phyloP scores from a whole-genome alignment of 331 rosid species.

The Quercus phellos region DNA sequence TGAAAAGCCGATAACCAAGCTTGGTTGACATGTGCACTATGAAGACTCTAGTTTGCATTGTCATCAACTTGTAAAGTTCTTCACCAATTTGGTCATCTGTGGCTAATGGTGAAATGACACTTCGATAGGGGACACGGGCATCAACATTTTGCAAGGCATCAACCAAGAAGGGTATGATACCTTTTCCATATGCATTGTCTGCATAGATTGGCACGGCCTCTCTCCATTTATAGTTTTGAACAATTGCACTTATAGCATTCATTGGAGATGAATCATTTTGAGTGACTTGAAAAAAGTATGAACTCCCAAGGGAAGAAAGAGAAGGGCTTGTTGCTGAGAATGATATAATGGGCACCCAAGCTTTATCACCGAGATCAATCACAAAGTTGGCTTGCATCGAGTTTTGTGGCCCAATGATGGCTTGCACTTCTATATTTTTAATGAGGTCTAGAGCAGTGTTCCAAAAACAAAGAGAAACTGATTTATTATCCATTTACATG shows the following conservation, averaged over 20 bases:
- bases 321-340: slow-evolving; percentile 28
- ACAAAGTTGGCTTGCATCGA: slow-evolving; percentile 6
- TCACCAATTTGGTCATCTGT: neutral
- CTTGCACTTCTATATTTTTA: neutral
- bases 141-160: slow-evolving; percentile 16
- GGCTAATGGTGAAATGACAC: slow-evolving; percentile 15
- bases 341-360: slow-evolving; percentile 17
- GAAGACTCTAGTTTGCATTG: slow-evolving; percentile 36
- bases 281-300: slow-evolving; percentile 24
- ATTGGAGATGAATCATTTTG: slow-evolving; percentile 29
- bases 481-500: neutral
- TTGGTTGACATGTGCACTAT: slow-evolving; percentile 28
- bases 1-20: slow-evolving; percentile 21
- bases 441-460: slow-evolving; percentile 16
- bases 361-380: slow-evolving; percentile 13
- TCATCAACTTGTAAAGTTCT: slow-evolving; percentile 34
- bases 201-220: slow-evolving; percentile 26
- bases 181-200: slow-evolving; percentile 19
- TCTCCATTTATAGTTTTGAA: slow-evolving; percentile 25
- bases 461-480: neutral
- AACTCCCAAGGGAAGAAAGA: slow-evolving; percentile 17
- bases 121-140: slow-evolving; percentile 16
- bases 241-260: slow-evolving; percentile 14
- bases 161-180: slow-evolving; percentile 21
- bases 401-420: slow-evolving; percentile 18